A percentile compares a stretch with the other conserved stretches of the same genome.
phyloP scores from a whole-genome alignment of 179 eudicot genomes.

The Spinacia oleracea region DNA sequence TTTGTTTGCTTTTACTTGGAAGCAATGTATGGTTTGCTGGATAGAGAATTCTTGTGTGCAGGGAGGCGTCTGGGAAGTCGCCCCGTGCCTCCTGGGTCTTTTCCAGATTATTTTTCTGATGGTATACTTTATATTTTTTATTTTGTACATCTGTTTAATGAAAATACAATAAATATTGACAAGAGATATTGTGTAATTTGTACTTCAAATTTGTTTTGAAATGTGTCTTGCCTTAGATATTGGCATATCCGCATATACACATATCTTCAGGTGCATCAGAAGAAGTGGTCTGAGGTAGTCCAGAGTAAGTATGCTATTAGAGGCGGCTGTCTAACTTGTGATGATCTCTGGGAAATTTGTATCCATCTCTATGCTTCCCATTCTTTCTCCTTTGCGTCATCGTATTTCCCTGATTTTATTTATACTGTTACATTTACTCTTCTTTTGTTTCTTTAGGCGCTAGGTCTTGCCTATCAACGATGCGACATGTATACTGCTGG shows the following conservation, averaged over 20 bases:
- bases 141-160: neutral
- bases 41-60: conserved; percentile 65
- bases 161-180: neutral
- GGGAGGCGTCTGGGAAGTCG: conserved; percentile 77
- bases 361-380: conserved; percentile 9
- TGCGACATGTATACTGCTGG: conserved; percentile 97
- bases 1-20: conserved; percentile 44
- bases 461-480: conserved; percentile 87
- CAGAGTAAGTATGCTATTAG: conserved; percentile 88
- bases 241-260: conserved; percentile 1
- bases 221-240: neutral
- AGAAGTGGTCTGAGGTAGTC: conserved; percentile 87
- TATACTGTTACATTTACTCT: conserved; percentile 5
- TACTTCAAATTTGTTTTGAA: neutral
- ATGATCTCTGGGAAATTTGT: conserved; percentile 95
- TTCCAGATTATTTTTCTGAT: conserved; percentile 69
- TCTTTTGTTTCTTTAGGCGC: conserved; percentile 48
- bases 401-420: neutral
- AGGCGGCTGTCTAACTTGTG: conserved; percentile 77
- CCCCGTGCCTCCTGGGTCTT: conserved; percentile 97
- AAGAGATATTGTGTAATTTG: neutral
- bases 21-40: conserved; percentile 77
- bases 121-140: conserved; percentile 42
- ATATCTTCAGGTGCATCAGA: conserved; percentile 59
- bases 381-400: neutral